Percentiles rank a stretch among this genome's conserved stretches.
Conservation (phyloP, 2,329 filamentous ascomycete genomes). For the Colletotrichum tropicale region DNA sequence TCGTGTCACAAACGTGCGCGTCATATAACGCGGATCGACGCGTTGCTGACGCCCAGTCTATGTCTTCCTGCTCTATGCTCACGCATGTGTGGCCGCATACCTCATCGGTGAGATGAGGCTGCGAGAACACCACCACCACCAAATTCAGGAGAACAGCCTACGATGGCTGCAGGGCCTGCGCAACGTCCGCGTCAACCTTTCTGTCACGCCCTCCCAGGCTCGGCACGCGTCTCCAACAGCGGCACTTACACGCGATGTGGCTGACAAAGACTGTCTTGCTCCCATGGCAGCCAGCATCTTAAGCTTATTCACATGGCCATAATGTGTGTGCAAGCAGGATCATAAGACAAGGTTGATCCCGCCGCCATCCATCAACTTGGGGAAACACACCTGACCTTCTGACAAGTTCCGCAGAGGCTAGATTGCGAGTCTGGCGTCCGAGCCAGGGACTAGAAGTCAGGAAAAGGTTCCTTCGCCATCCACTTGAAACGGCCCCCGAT, state of each 20-base stretch:
- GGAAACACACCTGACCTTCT: neutral
- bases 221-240: neutral
- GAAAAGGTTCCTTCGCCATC: neutral
- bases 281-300: neutral
- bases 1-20: neutral
- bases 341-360: neutral
- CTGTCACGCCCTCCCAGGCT: neutral
- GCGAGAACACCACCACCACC: neutral
- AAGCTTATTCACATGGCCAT: neutral
- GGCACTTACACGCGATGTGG: neutral
- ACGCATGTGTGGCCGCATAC: neutral
- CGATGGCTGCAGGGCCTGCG: neutral
- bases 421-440: neutral
- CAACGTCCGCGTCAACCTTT: neutral
- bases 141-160: neutral
- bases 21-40: neutral
- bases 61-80: neutral
- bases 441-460: neutral
- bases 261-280: neutral
- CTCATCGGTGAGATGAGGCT: neutral
- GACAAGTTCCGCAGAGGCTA: neutral
- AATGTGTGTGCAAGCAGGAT: neutral
- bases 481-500: neutral
- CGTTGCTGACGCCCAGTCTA: neutral
- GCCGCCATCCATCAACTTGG: neutral